Evolutionary conservation across 164 flowering plant genomes (phyloP), one percentile per base, ranked within the genome.

Genomic region (Paratinospora sagittata): DNA sequence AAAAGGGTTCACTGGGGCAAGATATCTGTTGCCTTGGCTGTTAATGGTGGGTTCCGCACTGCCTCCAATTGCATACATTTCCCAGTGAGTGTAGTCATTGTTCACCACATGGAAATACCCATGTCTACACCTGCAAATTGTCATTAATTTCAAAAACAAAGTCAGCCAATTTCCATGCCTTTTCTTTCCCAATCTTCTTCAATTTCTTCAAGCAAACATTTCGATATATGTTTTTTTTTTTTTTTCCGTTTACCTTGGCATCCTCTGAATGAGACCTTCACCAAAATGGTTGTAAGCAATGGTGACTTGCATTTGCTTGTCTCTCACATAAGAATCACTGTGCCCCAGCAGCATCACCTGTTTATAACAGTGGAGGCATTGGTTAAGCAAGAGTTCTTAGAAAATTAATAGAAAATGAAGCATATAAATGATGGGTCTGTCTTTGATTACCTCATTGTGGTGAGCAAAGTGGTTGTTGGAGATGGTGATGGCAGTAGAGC

Each of bases 231-330:
- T 19, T 27, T 10, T 9, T 27, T 0, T 37, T 17, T 47, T 49
- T n/a, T n/a, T n/a, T n/a, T n/a, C n/a, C n/a, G n/a, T n/a, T 3
- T 79, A 89, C 92, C 97, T 85, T 8, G 97, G 97, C 90, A 91
- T 91, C 73, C 93, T 84, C 27, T 87, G 91, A 5, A 86, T 80
- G 3, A 90, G 88, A 8, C 96, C 96, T 80, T 86, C 90, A 11
- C 93, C 96, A 70, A 90, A 90, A 72, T 89, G 93, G 75, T 90
- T 89, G 61, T 86, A 90, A 2, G 93, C 92, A 21, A 90, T 81
- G 11, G 94, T 91, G 73, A 91, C 90, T 65, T 86, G 90, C 97
- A 89, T 90, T 74, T 75, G 80, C 83, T 84, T 86, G 77, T 91
- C 97, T 36, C 71, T 82, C 0, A 75, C 74, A 24, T 65, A 83